phyloP scores from a whole-genome alignment of 2,329 filamentous ascomycete genomes.

The Aureobasidium uvarum region DNA sequence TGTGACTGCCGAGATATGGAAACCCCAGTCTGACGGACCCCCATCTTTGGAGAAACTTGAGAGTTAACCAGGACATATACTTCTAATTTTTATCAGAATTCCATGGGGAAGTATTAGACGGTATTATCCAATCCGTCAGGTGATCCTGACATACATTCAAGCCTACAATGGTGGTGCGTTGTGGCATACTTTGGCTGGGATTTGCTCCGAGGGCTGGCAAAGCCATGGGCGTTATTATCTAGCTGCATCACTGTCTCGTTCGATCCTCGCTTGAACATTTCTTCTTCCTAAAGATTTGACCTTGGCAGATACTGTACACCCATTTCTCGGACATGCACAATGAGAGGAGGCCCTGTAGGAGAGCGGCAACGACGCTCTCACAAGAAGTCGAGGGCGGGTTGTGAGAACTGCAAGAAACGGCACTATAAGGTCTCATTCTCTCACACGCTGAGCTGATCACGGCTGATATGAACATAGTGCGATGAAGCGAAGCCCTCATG shows the following conservation, averaged over 20 bases:
- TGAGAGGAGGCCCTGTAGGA: slow-evolving; percentile 15
- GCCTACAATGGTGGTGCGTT: not conserved
- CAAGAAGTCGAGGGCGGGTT: not conserved
- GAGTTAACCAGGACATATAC: not conserved
- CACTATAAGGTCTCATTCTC: slow-evolving; percentile 9
- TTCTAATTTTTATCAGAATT: not conserved
- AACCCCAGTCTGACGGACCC: not conserved
- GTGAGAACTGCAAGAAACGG: slow-evolving; percentile 14
- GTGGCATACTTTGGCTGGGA: not conserved
- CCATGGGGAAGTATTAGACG: not conserved
- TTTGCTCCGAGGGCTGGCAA: not conserved
- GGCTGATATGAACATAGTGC: slow-evolving; percentile 28
- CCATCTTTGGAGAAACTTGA: not conserved
- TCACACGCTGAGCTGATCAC: not conserved
- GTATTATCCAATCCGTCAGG: no score
- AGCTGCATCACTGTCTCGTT: not conserved
- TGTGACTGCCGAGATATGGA: not conserved
- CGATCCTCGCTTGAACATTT: slow-evolving; percentile 12
- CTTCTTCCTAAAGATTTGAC: slow-evolving; percentile 8
- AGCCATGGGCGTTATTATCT: not conserved
- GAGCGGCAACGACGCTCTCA: slow-evolving; percentile 5
- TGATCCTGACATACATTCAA: not conserved
- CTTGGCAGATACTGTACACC: not conserved
- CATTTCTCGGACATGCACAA: not conserved
- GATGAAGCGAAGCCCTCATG: slow-evolving; percentile 31